phyloP scores from a whole-genome alignment of 2,329 filamentous ascomycete species.

The Diaporthe humulicola region DNA sequence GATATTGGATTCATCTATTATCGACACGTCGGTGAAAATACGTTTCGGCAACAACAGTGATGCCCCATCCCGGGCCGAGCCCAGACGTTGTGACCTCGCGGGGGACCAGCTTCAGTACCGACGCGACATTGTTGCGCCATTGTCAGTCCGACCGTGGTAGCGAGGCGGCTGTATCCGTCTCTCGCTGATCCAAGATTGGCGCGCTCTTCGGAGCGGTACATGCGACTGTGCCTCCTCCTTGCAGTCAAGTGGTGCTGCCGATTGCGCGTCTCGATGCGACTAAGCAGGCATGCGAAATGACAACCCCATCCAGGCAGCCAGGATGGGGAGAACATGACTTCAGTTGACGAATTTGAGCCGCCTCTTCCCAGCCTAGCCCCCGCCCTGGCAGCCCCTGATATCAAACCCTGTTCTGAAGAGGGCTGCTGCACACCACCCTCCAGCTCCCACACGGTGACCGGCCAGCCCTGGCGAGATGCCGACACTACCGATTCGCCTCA shows the following conservation, averaged over 20 bases:
- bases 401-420: constrained; percentile 13
- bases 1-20: not conserved
- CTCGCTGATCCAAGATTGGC: not conserved
- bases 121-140: not conserved
- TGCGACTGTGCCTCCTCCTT: constrained; percentile 11
- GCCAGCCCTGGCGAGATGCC: constrained; percentile 5
- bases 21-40: not conserved
- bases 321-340: constrained; percentile 1
- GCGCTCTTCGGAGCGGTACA: not conserved
- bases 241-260: not conserved
- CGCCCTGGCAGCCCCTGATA: constrained; percentile 14
- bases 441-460: not conserved
- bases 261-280: constrained; percentile 9
- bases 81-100: not conserved
- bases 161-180: constrained; percentile 6
- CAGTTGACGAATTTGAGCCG: constrained; percentile 18
- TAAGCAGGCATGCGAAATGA: constrained; percentile 12
- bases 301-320: not conserved
- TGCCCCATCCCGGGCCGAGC: not conserved
- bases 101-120: not conserved
- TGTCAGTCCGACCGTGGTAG: not conserved
- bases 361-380: constrained; percentile 20
- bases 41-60: not conserved
- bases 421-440: not conserved
- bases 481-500: not conserved